Evolutionary conservation across 352 stramenopile species (phyloP).

Genomic region (Pythium phragmiticola): DNA sequence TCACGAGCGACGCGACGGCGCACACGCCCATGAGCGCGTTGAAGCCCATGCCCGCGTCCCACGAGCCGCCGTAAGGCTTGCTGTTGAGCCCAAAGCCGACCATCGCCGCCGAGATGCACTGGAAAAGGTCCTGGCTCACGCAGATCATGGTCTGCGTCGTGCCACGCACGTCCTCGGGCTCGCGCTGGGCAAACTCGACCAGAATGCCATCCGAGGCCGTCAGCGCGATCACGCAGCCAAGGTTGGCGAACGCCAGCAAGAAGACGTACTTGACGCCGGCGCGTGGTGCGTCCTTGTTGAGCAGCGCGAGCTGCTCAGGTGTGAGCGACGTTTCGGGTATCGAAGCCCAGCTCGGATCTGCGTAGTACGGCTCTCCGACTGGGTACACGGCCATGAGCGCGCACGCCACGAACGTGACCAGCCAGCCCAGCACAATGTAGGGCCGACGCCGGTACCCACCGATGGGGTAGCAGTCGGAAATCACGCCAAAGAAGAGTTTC

Average conservation of each 20-base stretch:
- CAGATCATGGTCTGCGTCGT: slow-evolving; percentile 34
- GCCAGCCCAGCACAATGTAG: slow-evolving; percentile 82
- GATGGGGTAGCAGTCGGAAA: slow-evolving; percentile 84
- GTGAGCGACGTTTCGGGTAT: slow-evolving; percentile 15
- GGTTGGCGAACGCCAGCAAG: slow-evolving; percentile 49
- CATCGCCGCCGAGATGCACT: slow-evolving; percentile 19
- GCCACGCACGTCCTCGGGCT: slow-evolving; percentile 31
- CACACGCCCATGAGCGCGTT: slow-evolving; percentile 24
- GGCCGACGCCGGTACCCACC: slow-evolving; percentile 74
- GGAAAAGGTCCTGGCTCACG: slow-evolving; percentile 24
- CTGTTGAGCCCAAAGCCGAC: slow-evolving; percentile 37
- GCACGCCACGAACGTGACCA: slow-evolving; percentile 8
- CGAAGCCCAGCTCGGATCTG: slow-evolving; percentile 13
- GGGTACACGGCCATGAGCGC: slow-evolving; percentile 31
- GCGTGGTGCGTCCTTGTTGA: slow-evolving; percentile 31
- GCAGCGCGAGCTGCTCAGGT: slow-evolving; percentile 9
- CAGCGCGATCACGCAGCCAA: slow-evolving; percentile 55
- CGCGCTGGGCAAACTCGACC: slow-evolving; percentile 37
- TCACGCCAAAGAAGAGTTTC: slow-evolving; percentile 74
- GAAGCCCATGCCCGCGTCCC: slow-evolving; percentile 18
- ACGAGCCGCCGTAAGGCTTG: slow-evolving; percentile 29
- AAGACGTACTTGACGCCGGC: slow-evolving; percentile 35
- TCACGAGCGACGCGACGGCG: slow-evolving; percentile 9
- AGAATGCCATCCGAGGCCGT: slow-evolving; percentile 44
- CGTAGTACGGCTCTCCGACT: slow-evolving; percentile 29